Evolutionary conservation across 768 basidiomycete species (phyloP).

Genomic region (Tremella mesenterica): DNA sequence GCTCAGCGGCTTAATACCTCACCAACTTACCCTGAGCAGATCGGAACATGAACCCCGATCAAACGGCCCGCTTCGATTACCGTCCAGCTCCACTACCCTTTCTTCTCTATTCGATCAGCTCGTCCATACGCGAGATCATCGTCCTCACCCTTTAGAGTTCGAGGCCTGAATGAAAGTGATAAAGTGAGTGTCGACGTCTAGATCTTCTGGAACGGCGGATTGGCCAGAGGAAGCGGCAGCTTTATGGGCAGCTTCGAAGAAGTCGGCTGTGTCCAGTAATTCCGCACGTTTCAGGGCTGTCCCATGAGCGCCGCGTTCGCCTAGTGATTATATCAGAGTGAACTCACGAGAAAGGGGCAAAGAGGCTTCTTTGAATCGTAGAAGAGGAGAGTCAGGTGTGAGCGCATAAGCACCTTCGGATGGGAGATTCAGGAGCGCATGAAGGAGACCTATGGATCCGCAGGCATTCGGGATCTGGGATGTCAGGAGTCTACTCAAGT

Average conservation of each 20-base stretch:
- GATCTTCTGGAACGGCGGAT: constrained; percentile 54
- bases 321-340: neutral
- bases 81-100: constrained; percentile 76
- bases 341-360: constrained; percentile 24
- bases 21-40: constrained; percentile 33
- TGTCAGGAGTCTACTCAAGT: neutral
- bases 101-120: constrained; percentile 19
- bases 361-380: constrained; percentile 35
- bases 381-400: constrained; percentile 23
- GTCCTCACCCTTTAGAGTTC: constrained; percentile 35
- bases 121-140: neutral
- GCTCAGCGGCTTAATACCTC: neutral
- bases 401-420: constrained; percentile 34
- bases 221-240: constrained; percentile 64
- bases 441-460: constrained; percentile 77
- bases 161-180: constrained; percentile 74
- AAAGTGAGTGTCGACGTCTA: constrained; percentile 73
- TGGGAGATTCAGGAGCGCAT: constrained; percentile 68
- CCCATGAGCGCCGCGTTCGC: constrained; percentile 43
- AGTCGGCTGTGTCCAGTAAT: constrained; percentile 62
- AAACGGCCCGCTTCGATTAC: constrained; percentile 64
- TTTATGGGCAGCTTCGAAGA: constrained; percentile 70
- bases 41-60: constrained; percentile 49
- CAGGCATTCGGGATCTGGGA: constrained; percentile 72
- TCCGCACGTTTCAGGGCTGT: constrained; percentile 57